Conservation (phyloP, 495 filamentous ascomycete species). For the Podospora conica region DNA sequence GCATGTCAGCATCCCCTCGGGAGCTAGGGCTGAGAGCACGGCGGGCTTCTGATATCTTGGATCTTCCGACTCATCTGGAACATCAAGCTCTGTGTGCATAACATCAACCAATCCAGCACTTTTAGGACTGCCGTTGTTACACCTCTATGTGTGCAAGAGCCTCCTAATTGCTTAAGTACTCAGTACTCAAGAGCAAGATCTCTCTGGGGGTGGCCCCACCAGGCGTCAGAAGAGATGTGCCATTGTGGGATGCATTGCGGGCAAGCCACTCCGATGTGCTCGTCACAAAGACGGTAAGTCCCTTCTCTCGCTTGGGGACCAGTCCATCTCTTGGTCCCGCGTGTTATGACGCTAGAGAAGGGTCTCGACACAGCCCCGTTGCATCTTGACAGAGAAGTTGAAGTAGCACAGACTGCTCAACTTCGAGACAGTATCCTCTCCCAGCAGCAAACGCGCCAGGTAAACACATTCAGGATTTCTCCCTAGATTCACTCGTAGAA, state of each 20-base stretch:
- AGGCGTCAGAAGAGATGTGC: background rate
- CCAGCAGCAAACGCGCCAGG: background rate
- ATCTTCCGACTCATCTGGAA: background rate
- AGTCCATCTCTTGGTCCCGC: background rate
- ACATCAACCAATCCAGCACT: background rate
- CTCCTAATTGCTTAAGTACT: background rate
- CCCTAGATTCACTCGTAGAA: background rate
- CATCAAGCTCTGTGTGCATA: background rate
- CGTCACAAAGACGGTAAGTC: background rate
- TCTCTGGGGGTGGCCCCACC: background rate
- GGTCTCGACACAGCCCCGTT: background rate
- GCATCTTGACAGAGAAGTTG: background rate
- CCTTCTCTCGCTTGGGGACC: background rate
- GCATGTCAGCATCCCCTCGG: constrained; percentile 3
- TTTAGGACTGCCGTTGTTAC: background rate
- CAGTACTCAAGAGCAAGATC: background rate
- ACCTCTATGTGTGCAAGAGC: background rate
- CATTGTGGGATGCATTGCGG: background rate
- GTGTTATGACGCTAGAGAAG: background rate
- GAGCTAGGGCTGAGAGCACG: constrained; percentile 7
- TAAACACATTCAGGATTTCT: background rate
- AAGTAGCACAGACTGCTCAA: background rate
- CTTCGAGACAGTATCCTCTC: background rate
- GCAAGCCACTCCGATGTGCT: background rate
- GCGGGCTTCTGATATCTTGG: background rate